These are phyloP conservation scores for Pythium brachiatum DNA, from an alignment of 352 stramenopile species.

Conservation along the genomic window DNA sequence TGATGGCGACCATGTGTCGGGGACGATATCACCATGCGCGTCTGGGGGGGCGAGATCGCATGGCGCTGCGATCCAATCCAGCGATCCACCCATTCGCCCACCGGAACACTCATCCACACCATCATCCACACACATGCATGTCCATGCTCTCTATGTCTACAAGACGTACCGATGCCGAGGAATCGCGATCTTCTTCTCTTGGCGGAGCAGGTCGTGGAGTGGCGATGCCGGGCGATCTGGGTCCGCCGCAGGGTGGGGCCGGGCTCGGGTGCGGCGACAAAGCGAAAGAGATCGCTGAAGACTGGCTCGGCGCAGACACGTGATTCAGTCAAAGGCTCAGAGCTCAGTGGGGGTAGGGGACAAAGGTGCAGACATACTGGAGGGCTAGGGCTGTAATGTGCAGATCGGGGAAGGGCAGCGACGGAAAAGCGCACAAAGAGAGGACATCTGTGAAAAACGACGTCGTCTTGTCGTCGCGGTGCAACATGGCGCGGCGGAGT, in stretches of 20 bases:
- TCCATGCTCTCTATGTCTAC: not conserved
- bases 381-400: slow-evolving; percentile 25
- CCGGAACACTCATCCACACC: no score
- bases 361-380: slow-evolving; percentile 13
- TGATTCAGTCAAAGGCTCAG: slow-evolving; percentile 22
- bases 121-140: not conserved
- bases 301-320: slow-evolving; percentile 18
- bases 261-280: slow-evolving; percentile 9
- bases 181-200: slow-evolving; percentile 10
- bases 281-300: slow-evolving; percentile 22
- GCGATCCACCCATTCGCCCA: not conserved
- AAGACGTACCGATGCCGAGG: not conserved
- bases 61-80: not conserved
- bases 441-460: slow-evolving; percentile 13
- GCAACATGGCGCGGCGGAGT: slow-evolving; percentile 22
- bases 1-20: slow-evolving; percentile 4
- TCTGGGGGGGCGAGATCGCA: not conserved
- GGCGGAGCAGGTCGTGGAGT: slow-evolving; percentile 15
- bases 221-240: slow-evolving; percentile 15
- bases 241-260: not conserved
- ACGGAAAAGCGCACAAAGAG: slow-evolving; percentile 20
- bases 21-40: not conserved
- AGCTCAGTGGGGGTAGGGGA: slow-evolving; percentile 14
- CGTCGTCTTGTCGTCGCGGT: slow-evolving; percentile 20
- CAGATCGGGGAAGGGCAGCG: slow-evolving; percentile 19